These are phyloP conservation scores for Bondarzewia mesenterica DNA, from an alignment of 1,284 basidiomycete genomes.

Conservation along the genomic window DNA sequence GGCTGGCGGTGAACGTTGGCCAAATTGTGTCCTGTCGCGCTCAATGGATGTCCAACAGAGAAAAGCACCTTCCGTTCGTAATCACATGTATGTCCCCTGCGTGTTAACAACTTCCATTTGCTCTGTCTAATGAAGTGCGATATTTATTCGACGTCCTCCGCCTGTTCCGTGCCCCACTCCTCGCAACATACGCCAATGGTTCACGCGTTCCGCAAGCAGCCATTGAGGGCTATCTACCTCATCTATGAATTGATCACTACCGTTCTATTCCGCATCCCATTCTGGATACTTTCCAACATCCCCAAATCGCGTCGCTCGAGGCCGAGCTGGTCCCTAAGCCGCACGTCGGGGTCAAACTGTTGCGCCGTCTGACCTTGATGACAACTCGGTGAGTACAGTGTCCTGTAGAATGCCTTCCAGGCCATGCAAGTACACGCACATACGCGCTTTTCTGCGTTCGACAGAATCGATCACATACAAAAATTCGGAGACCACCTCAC, in stretches of 20 bases:
- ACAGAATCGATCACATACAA: constrained; percentile 6
- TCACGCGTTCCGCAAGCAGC: constrained; percentile 10
- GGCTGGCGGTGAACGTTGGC: no score
- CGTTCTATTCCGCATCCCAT: constrained; percentile 15
- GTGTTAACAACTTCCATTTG: no score
- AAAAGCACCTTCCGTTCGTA: no score
- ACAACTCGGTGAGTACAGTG: constrained; percentile 5
- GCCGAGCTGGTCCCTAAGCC: constrained; percentile 9
- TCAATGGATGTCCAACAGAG: no score
- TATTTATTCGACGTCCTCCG: no score
- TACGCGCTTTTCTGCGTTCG: background rate
- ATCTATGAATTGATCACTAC: constrained; percentile 8
- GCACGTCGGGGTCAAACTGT: constrained; percentile 2
- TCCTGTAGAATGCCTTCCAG: background rate
- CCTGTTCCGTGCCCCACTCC: no score
- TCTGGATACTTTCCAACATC: constrained; percentile 12
- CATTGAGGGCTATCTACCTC: constrained; percentile 17
- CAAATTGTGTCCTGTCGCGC: no score
- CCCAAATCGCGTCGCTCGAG: constrained; percentile 3
- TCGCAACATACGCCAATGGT: no score
- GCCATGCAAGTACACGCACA: background rate
- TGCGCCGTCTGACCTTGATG: constrained; percentile 1
- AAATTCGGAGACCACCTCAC: constrained; percentile 10
- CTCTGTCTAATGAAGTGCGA: no score
- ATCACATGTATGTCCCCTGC: no score